phyloP scores from a whole-genome alignment of 2,329 filamentous ascomycete genomes.

The Penicillium sp. region DNA sequence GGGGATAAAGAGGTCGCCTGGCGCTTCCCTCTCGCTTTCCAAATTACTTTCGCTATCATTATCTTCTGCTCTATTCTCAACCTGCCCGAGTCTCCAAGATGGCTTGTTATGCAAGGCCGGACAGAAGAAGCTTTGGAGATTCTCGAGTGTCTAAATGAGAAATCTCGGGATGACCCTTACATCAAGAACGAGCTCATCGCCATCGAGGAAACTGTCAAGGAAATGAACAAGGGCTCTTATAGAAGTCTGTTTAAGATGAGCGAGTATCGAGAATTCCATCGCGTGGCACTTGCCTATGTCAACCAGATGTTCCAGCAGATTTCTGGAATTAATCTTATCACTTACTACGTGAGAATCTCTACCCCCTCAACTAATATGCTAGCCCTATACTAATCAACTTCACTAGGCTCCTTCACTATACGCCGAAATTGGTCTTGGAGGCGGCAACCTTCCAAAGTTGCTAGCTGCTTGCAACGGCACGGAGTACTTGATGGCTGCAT shows the following conservation, averaged over 20 bases:
- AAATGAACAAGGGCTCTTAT: constrained; percentile 51
- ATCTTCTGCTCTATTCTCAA: constrained; percentile 48
- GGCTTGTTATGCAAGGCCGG: constrained; percentile 56
- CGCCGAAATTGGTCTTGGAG: constrained; percentile 20
- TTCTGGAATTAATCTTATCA: constrained; percentile 42
- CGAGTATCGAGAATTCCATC: constrained; percentile 55
- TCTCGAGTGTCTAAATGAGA: constrained; percentile 47
- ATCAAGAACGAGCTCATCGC: constrained; percentile 47
- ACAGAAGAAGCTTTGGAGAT: constrained; percentile 52
- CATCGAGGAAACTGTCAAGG: constrained; percentile 52
- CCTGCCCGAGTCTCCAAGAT: constrained; percentile 57
- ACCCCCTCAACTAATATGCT: too few species aligned
- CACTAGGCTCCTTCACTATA: constrained; percentile 22
- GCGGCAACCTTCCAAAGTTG: constrained; percentile 27
- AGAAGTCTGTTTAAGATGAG: constrained; percentile 57
- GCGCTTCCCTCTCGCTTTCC: constrained; percentile 57
- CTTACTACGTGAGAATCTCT: constrained; percentile 35
- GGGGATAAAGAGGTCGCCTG: constrained; percentile 47
- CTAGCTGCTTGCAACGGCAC: constrained; percentile 52
- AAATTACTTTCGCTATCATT: constrained; percentile 54
- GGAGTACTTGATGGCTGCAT: constrained; percentile 51
- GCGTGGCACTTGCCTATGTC: constrained; percentile 53
- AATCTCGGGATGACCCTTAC: constrained; percentile 41
- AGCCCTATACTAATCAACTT: not conserved
- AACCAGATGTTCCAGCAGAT: constrained; percentile 55